Evolutionary conservation across 768 basidiomycete genomes (phyloP).

Genomic region (Chlorophyllum brunneum): DNA sequence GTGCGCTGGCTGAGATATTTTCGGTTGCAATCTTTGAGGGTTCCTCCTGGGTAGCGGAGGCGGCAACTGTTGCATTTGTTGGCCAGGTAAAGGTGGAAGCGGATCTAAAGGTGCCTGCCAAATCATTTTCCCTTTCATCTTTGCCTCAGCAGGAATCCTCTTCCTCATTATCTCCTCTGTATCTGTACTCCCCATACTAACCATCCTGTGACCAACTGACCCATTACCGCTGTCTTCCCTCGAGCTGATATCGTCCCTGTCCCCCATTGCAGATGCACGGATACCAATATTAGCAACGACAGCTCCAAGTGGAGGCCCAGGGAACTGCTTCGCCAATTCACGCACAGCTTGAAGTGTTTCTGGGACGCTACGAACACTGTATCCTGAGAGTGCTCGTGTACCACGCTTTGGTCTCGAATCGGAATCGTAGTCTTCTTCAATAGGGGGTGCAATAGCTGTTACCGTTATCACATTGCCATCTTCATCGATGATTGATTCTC

Average conservation of each 20-base stretch:
- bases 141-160: slow-evolving; percentile 12
- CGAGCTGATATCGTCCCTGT: background rate
- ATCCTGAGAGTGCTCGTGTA: slow-evolving; percentile 18
- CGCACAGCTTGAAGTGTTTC: slow-evolving; percentile 44
- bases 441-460: slow-evolving; percentile 1
- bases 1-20: background rate
- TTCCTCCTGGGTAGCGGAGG: background rate
- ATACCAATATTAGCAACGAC: slow-evolving; percentile 9
- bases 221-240: too few relatives aligned
- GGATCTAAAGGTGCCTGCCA: background rate
- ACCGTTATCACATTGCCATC: slow-evolving; percentile 8
- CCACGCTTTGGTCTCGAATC: background rate
- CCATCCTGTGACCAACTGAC: slow-evolving; percentile 14
- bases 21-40: background rate
- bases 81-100: background rate
- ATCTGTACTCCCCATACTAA: slow-evolving; percentile 17
- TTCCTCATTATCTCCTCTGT: slow-evolving; percentile 17
- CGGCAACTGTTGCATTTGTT: background rate
- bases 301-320: slow-evolving; percentile 27
- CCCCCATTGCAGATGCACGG: slow-evolving; percentile 1
- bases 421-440: background rate
- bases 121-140: slow-evolving; percentile 9
- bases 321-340: slow-evolving; percentile 52
- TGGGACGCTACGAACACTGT: slow-evolving; percentile 30
- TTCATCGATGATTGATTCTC: slow-evolving; percentile 2